These are phyloP conservation scores for Erythrobasidium hasegawianum DNA, from an alignment of 1,284 basidiomycete species.

Conservation along the genomic window DNA sequence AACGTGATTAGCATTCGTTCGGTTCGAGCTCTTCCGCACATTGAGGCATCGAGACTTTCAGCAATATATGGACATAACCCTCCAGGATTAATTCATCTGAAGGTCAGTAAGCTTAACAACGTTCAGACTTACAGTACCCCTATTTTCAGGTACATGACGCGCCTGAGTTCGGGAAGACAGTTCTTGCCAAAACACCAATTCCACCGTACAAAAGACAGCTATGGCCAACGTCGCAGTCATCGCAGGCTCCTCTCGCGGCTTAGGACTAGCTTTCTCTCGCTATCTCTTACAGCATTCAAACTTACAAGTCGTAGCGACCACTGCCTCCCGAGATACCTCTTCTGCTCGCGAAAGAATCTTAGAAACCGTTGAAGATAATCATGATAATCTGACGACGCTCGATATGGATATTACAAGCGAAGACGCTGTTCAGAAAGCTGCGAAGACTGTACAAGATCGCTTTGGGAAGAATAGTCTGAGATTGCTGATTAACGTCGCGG, in stretches of 20 bases:
- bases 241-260: neutral
- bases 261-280: slow-evolving; percentile 41
- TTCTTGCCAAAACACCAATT: too few relatives aligned
- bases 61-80: too few relatives aligned
- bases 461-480: slow-evolving; percentile 50
- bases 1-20: too few relatives aligned
- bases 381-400: slow-evolving; percentile 49
- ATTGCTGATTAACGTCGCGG: slow-evolving; percentile 53
- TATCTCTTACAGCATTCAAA: slow-evolving; percentile 49
- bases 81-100: too few relatives aligned
- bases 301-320: slow-evolving; percentile 52
- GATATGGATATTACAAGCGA: slow-evolving; percentile 52
- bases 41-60: too few relatives aligned
- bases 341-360: slow-evolving; percentile 48
- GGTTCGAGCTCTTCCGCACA: too few relatives aligned
- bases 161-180: too few relatives aligned
- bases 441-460: slow-evolving; percentile 48
- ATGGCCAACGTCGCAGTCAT: slow-evolving; percentile 43
- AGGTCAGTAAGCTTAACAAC: too few relatives aligned
- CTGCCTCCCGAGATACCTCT: slow-evolving; percentile 47
- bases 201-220: too few relatives aligned
- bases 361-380: slow-evolving; percentile 17
- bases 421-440: slow-evolving; percentile 48
- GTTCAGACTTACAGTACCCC: too few relatives aligned
- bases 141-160: too few relatives aligned